Evolutionary conservation across 345 rosid genomes (phyloP).

Genomic region (Sisymbrium altissimum): DNA sequence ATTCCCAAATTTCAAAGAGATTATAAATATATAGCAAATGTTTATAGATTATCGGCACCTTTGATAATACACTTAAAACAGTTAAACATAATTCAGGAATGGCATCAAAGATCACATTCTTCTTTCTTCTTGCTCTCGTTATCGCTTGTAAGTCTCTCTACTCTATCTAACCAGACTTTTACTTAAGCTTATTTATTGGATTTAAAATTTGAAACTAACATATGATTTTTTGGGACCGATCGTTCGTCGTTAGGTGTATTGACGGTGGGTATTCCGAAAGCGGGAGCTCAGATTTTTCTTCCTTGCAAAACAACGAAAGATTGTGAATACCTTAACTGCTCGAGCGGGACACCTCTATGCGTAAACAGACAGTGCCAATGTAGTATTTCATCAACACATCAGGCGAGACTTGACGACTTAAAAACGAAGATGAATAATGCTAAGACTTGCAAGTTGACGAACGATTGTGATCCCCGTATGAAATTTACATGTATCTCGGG

Average conservation of each 20-base stretch:
- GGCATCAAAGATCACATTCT: conserved; percentile 13
- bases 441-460: neutral
- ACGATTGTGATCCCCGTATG: conserved; percentile 20
- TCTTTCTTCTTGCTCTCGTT: neutral
- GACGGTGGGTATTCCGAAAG: neutral
- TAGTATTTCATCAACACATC: neutral
- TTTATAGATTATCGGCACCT: neutral
- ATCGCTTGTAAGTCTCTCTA: conserved; percentile 16
- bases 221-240: neutral
- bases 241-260: neutral
- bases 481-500: neutral
- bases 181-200: neutral
- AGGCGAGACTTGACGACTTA: neutral
- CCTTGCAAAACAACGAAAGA: conserved; percentile 11
- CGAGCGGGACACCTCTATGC: conserved; percentile 1
- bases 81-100: conserved; percentile 1
- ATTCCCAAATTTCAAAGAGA: neutral
- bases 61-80: neutral
- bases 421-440: neutral
- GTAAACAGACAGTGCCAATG: conserved; percentile 6
- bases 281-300: conserved; percentile 4
- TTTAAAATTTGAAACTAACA: neutral
- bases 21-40: neutral
- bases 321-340: neutral
- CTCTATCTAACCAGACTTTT: neutral